Percentiles rank a stretch among this genome's conserved stretches.
phyloP scores from a whole-genome alignment of 2,329 filamentous ascomycete genomes.

The Metarhizium robertsii region DNA sequence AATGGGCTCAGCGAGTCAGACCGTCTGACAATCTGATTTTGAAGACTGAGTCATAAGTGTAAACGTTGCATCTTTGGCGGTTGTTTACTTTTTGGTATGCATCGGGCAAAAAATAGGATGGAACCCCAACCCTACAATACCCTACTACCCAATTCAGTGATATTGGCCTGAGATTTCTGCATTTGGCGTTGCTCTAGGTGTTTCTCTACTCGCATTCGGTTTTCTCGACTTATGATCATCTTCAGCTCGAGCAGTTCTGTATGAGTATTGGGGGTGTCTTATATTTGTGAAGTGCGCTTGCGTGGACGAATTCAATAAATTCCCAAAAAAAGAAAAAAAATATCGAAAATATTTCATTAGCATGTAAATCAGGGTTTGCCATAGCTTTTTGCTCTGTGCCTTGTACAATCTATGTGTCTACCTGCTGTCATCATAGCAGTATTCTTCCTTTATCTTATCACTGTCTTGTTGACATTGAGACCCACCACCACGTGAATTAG shows the following conservation, averaged over 20 bases:
- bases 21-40: slow-evolving; percentile 53
- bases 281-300: neutral
- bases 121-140: slow-evolving; percentile 19
- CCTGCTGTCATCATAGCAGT: neutral
- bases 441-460: neutral
- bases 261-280: neutral
- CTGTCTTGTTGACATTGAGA: neutral
- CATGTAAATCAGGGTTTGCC: neutral
- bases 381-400: neutral
- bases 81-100: neutral
- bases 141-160: slow-evolving; percentile 23
- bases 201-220: neutral
- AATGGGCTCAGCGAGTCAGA: slow-evolving; percentile 59
- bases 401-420: neutral
- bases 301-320: neutral
- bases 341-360: neutral
- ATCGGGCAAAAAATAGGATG: slow-evolving; percentile 8
- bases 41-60: slow-evolving; percentile 31
- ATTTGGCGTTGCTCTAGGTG: slow-evolving; percentile 3
- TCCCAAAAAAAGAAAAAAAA: neutral
- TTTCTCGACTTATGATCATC: neutral
- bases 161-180: slow-evolving; percentile 10
- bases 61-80: slow-evolving; percentile 2
- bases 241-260: neutral
- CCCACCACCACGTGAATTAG: neutral